Evolutionary conservation across 345 rosid genomes (phyloP).

Genomic region (Salix dunnii): DNA sequence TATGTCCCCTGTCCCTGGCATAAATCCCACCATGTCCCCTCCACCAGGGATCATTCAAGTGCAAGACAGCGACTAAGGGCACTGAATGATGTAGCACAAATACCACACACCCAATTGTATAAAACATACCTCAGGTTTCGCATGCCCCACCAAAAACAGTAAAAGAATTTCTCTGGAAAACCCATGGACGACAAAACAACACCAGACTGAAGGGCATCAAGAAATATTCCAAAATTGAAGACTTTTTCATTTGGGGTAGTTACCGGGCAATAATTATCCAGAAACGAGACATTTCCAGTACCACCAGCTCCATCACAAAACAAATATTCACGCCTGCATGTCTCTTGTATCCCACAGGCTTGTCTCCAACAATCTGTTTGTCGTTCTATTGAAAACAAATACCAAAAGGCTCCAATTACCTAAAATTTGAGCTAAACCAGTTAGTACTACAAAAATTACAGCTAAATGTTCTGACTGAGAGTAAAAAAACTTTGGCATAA

Average conservation of each 20-base stretch:
- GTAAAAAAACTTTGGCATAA: neutral
- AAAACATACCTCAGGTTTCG: slow-evolving; percentile 33
- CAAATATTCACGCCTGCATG: slow-evolving; percentile 25
- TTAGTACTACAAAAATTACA: neutral
- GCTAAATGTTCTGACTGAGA: neutral
- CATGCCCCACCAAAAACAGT: slow-evolving; percentile 42
- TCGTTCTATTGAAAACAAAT: slow-evolving; percentile 44
- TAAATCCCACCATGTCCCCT: neutral
- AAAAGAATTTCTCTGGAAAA: slow-evolving; percentile 29
- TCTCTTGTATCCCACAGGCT: slow-evolving; percentile 37
- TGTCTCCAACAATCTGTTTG: slow-evolving; percentile 51
- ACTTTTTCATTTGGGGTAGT: slow-evolving; percentile 2
- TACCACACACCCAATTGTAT: neutral
- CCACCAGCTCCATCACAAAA: slow-evolving; percentile 38
- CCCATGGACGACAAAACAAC: slow-evolving; percentile 20
- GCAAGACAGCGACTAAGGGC: too few relatives aligned
- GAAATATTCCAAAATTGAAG: slow-evolving; percentile 36
- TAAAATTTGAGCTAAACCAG: slow-evolving; percentile 1
- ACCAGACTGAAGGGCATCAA: slow-evolving; percentile 32
- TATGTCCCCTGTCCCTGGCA: neutral
- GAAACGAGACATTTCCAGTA: slow-evolving; percentile 1
- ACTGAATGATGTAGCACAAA: too few relatives aligned
- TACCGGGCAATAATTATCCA: slow-evolving; percentile 23
- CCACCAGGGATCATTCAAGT: too few relatives aligned
- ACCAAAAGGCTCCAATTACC: slow-evolving; percentile 71